phyloP scores from a whole-genome alignment of 345 rosid species.

The Geranium rotundifolium region DNA sequence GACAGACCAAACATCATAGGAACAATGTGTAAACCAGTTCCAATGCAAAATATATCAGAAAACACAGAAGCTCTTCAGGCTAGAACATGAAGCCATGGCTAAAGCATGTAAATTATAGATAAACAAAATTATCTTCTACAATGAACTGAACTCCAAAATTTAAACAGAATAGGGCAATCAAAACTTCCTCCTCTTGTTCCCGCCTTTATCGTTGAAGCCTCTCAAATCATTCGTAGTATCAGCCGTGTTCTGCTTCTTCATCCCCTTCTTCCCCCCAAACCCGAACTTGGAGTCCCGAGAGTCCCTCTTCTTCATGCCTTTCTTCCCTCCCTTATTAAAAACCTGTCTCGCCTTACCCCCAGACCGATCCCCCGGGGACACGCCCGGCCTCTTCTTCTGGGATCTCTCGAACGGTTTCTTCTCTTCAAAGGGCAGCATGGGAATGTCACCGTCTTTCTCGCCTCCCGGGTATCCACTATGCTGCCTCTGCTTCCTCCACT shows the following conservation, averaged over 20 bases:
- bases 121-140: no score
- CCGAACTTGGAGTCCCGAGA: constrained; percentile 16
- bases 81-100: no score
- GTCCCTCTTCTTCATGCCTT: constrained; percentile 8
- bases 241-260: constrained; percentile 19
- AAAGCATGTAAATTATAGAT: no score
- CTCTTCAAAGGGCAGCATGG: constrained; percentile 45
- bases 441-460: constrained; percentile 38
- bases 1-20: no score
- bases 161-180: not conserved
- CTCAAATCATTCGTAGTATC: constrained; percentile 13
- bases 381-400: constrained; percentile 56
- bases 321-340: not conserved
- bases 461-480: constrained; percentile 53
- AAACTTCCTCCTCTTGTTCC: constrained; percentile 15
- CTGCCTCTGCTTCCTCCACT: constrained; percentile 87
- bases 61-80: no score
- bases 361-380: constrained; percentile 46
- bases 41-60: no score
- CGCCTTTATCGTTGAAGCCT: constrained; percentile 1
- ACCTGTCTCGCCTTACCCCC: constrained; percentile 44
- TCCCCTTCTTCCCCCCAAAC: constrained; percentile 15
- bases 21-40: no score
- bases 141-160: no score
- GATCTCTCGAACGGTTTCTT: constrained; percentile 51